Base-by-base conservation (phyloP, 2,329 filamentous ascomycete genomes). In the Aspergillus sp. region DNA sequence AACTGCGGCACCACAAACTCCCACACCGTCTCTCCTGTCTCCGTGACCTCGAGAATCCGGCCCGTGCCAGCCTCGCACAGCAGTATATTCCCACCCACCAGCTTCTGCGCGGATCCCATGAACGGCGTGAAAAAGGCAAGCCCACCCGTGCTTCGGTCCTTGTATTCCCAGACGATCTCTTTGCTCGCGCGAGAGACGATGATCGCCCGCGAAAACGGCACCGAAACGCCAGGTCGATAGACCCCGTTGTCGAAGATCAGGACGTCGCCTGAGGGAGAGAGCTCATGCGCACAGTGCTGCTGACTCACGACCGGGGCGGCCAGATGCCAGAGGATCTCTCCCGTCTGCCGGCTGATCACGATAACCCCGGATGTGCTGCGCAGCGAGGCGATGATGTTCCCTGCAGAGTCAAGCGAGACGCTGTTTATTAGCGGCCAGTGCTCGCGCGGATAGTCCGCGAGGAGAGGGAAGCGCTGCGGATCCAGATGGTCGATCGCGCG, bases 351-450 rank as follows among this genome's bases (percentile, higher is more conserved):
- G 12, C 62, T 63, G 45, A 74, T 73, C 34, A 73, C 65, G 41
- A 74, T 57, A 1, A 74, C 70, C 1, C 65, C 64, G 0, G 70
- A 73, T 2, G 67, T 64, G 39, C 63, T 69, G 2, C 71, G 63
- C 42, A 72, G 61, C 0, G 69, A 73, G 2, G 69, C 70, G 3
- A 74, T 62, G 35, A 73, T 68, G 41, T 61, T 55, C 1, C 70
- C 70, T 30, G 72, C 68, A 2, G 54, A 53, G 9, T 71, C 55
- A 30, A 66, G 63, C 3, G 60, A 56, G 6, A 73, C 68, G 4
- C 64, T 67, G 46, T 74, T 74, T 49, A 74, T 73, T 3, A 74
- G 59, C 1, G 72, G 69, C 57, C 66, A 74, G 55, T 74, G 71
- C 28, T 60, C 58, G 6, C 58, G 58, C 3, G 57, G 50, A 26